These are phyloP conservation scores for Candida labiduridarum DNA, from an alignment of 1,139 yeast genomes.

Conservation along the genomic window DNA sequence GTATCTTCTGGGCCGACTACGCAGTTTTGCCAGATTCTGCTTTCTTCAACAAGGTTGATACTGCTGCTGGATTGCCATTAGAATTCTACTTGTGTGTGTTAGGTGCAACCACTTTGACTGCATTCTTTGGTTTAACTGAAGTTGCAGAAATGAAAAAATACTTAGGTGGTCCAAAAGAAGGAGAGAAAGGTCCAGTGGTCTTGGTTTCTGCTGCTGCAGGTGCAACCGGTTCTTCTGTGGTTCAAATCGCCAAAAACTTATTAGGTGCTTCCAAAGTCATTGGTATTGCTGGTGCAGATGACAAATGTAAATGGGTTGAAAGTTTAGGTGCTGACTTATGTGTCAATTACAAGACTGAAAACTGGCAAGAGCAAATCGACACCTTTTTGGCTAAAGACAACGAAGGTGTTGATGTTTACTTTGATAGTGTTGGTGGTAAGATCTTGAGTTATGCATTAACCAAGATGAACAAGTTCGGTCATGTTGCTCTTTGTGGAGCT, in stretches of 20 bases:
- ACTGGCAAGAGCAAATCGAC: constrained; percentile 43
- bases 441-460: constrained; percentile 51
- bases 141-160: constrained; percentile 38
- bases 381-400: constrained; percentile 48
- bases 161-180: constrained; percentile 13
- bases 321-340: constrained; percentile 56
- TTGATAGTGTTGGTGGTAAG: constrained; percentile 68
- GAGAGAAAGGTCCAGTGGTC: constrained; percentile 40
- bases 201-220: constrained; percentile 70
- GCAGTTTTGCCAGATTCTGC: constrained; percentile 21
- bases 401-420: constrained; percentile 47
- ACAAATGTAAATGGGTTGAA: constrained; percentile 57
- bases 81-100: constrained; percentile 28
- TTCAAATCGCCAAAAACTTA: constrained; percentile 59
- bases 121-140: constrained; percentile 56
- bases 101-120: constrained; percentile 65
- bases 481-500: constrained; percentile 62
- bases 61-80: constrained; percentile 25
- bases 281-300: constrained; percentile 66
- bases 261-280: constrained; percentile 58
- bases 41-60: constrained; percentile 28
- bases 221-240: constrained; percentile 66
- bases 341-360: constrained; percentile 55
- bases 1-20: constrained; percentile 35
- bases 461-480: constrained; percentile 44